Conservation (phyloP, 2,329 filamentous ascomycete species). For the Neopestalotiopsis rosae region DNA sequence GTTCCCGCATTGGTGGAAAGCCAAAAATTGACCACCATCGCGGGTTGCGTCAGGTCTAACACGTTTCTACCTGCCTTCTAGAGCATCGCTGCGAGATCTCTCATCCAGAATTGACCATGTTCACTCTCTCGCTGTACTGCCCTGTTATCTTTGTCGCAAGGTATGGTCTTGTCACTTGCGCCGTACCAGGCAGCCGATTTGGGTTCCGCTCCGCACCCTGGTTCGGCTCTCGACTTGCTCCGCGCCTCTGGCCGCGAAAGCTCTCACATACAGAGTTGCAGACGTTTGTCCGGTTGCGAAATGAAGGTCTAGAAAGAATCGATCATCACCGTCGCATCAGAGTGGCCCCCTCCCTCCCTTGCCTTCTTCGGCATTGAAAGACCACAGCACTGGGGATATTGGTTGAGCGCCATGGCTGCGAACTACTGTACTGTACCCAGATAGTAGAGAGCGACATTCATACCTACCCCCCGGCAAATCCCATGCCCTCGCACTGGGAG, state of each 20-base stretch:
- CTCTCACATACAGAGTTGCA: background rate
- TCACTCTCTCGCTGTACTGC: slow-evolving; percentile 1
- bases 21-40: background rate
- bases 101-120: slow-evolving; percentile 3
- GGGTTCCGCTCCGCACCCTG: slow-evolving; percentile 13
- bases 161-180: background rate
- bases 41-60: background rate
- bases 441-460: background rate
- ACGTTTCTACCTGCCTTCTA: slow-evolving; percentile 16
- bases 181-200: slow-evolving; percentile 10
- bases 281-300: slow-evolving; percentile 4
- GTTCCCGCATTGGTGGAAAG: slow-evolving; percentile 16
- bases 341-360: background rate
- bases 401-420: slow-evolving; percentile 12
- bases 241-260: background rate
- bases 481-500: background rate
- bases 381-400: slow-evolving; percentile 1
- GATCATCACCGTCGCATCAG: background rate
- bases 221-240: slow-evolving; percentile 3
- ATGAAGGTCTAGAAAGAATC: slow-evolving; percentile 4
- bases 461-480: background rate
- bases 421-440: slow-evolving; percentile 3
- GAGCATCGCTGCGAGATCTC: slow-evolving; percentile 5
- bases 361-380: background rate
- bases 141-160: slow-evolving; percentile 12